A percentile compares a stretch with the other conserved stretches of the same genome.
Evolutionary conservation across 192 early-diverging fungal genomes (phyloP).

Genomic region (Backusella psychrophila): DNA sequence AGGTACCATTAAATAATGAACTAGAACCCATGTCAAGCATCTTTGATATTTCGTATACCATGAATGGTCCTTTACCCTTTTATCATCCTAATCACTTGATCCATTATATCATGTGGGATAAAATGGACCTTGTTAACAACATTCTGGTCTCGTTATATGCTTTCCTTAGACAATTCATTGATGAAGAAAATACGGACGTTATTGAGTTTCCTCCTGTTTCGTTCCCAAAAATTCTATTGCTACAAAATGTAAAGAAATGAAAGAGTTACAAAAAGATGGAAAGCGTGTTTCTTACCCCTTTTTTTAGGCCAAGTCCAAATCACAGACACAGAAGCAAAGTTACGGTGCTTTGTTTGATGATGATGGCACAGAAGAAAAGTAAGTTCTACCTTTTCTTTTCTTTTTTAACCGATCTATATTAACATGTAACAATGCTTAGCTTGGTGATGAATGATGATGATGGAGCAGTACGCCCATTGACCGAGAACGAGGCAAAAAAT

Average conservation of each 20-base stretch:
- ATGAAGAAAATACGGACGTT: constrained; percentile 39
- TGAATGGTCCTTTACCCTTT: constrained; percentile 66
- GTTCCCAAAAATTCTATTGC: constrained; percentile 56
- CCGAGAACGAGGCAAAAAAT: constrained; percentile 19
- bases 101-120: constrained; percentile 74
- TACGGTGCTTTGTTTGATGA: constrained; percentile 61
- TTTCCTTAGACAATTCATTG: constrained; percentile 37
- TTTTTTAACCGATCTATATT: neutral
- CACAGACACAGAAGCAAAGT: constrained; percentile 25
- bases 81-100: constrained; percentile 71
- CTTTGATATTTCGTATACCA: constrained; percentile 44
- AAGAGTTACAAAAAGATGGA: neutral
- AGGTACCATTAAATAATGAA: constrained; percentile 17
- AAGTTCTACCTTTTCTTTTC: neutral
- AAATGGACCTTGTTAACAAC: constrained; percentile 65
- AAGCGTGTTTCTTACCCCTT: neutral
- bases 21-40: constrained; percentile 44
- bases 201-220: constrained; percentile 58
- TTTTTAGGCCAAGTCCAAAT: neutral
- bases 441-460: constrained; percentile 19
- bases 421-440: neutral
- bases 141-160: constrained; percentile 62
- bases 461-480: constrained; percentile 10
- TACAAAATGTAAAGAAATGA: constrained; percentile 43
- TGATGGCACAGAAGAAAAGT: constrained; percentile 23